Base-by-base conservation (phyloP, 2,329 filamentous ascomycete genomes). In the Raffaelea ambrosiae region DNA sequence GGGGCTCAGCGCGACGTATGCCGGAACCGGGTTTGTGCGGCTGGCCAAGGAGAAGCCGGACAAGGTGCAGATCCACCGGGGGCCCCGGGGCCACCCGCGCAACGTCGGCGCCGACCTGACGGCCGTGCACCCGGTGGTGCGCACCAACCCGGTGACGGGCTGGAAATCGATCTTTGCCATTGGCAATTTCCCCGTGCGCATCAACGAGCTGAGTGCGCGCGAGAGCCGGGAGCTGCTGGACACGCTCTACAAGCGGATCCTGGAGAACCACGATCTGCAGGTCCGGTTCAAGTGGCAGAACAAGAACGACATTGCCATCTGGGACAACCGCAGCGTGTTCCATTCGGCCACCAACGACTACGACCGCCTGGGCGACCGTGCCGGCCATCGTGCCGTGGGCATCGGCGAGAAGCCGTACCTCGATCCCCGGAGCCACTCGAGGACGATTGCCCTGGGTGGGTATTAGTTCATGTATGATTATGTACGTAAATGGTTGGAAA, bases 71-170 rank as follows among this genome's bases (percentile, higher is more conserved):
- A 7, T 29, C 7, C 13, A 29, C 26, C 7, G 7, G 7, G 26
- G 26, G 7, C 61, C 66, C 16, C 66, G 77, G 19, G 76, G 76
- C 2, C 64, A 71, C 0, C 75, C 77, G 0, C 67, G 73, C 53
- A 82, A 82, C 56, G 61, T 74, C 3, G 78, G 78, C 8, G 58
- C 57, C 2, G 63, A 71, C 1, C 59, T 82, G 16, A 63, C 61
- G 19, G 70, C 77, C 0, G 61, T 69, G 0, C 77, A 82, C 53
- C 77, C 77, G 0, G 69, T 81, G 1, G 66, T 81, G 5, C 69
- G 78, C 16, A 82, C 78, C 1, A 81, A 83, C 53, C 79, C 79
- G 0, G 77, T 82, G 1, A 82, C 78, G 0, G 78, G 78, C 0
- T 82, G 79, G 78, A 81, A 80, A 62, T 72, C 67, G 48, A 63